Percentiles rank a stretch among this genome's conserved stretches.
Conservation (phyloP, 352 stramenopile species). For the Globisporangium yorkense region DNA sequence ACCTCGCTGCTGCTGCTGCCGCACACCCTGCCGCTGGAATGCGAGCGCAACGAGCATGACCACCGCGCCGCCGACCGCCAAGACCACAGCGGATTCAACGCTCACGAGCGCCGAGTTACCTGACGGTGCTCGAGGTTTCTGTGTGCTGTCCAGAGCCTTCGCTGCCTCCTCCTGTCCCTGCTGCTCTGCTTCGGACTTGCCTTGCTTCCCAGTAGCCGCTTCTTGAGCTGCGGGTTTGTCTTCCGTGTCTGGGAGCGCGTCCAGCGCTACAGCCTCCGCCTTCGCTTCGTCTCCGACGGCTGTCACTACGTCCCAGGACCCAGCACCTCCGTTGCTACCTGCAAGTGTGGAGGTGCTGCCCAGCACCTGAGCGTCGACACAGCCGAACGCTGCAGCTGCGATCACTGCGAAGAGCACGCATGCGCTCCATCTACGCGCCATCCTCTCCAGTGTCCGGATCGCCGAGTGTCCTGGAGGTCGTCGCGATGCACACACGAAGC, state of each 20-base stretch:
- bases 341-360: background rate
- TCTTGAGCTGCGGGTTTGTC: background rate
- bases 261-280: background rate
- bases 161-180: background rate
- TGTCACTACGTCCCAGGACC: background rate
- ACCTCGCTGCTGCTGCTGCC: constrained; percentile 1
- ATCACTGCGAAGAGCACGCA: background rate
- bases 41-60: background rate
- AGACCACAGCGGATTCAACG: constrained; percentile 1
- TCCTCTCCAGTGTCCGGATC: background rate
- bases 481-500: no score
- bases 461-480: no score
- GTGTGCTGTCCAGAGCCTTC: background rate
- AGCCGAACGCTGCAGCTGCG: background rate
- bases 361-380: background rate
- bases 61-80: background rate
- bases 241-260: background rate
- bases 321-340: background rate
- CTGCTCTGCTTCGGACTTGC: background rate
- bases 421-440: background rate
- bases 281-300: background rate
- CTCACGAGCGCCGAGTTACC: background rate
- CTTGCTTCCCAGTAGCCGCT: background rate
- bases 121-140: background rate
- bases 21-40: background rate